A percentile compares a stretch with the other conserved stretches of the same genome.
Evolutionary conservation across 75 land plant genomes (phyloP).

Genomic region (Sequoiadendron giganteum): DNA sequence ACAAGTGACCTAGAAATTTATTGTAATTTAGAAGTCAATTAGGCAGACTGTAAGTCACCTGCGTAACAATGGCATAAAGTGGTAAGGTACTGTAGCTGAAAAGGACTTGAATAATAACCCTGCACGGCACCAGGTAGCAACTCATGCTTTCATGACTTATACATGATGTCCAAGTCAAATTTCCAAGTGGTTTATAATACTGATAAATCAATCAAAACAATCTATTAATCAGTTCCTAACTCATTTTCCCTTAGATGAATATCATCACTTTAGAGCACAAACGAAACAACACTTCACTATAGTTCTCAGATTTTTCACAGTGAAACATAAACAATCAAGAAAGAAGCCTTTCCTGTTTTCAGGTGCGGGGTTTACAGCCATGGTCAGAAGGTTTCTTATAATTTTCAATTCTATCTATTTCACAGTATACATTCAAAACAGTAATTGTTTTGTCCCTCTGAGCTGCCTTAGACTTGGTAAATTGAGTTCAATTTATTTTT

Average conservation of each 20-base stretch:
- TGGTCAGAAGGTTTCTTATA: not conserved
- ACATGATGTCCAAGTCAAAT: not conserved
- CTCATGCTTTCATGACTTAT: too few relatives aligned
- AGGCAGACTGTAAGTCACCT: conserved; percentile 30
- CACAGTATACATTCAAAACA: not conserved
- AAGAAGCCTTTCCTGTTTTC: too few relatives aligned
- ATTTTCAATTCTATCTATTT: not conserved
- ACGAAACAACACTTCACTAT: too few relatives aligned
- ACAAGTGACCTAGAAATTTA: not conserved
- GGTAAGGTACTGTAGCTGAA: conserved; percentile 86
- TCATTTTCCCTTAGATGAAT: too few relatives aligned
- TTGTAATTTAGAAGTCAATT: not conserved
- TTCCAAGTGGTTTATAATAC: not conserved
- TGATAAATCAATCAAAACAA: too few relatives aligned
- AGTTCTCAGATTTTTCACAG: too few relatives aligned
- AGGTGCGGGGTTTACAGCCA: too few relatives aligned
- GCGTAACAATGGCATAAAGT: conserved; percentile 69
- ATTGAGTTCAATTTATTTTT: not conserved
- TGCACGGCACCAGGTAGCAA: conserved; percentile 25
- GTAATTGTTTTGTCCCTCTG: not conserved
- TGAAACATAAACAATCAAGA: too few relatives aligned
- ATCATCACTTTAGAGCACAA: too few relatives aligned
- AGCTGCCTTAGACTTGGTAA: not conserved
- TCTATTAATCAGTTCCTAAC: too few relatives aligned
- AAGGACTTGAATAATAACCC: conserved; percentile 54